Evolutionary conservation across 192 early-diverging fungal species (phyloP).

Genomic region (Physocladia obscura): DNA sequence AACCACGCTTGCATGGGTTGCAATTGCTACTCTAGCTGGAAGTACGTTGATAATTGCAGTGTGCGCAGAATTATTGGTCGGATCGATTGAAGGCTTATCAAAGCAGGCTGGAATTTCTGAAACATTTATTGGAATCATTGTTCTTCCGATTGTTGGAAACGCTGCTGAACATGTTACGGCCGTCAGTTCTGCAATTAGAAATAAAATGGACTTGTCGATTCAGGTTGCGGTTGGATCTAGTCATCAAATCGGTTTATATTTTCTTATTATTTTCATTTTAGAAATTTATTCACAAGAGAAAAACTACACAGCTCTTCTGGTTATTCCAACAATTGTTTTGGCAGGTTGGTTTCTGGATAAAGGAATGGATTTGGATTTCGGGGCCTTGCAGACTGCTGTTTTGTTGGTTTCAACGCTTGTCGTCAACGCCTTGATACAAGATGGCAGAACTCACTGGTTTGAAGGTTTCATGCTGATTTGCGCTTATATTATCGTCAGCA

Average conservation of each 20-base stretch:
- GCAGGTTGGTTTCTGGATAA: constrained; percentile 81
- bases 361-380: constrained; percentile 82
- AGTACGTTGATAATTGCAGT: constrained; percentile 72
- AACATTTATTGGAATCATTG: constrained; percentile 89
- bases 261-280: constrained; percentile 35
- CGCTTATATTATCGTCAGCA: constrained; percentile 79
- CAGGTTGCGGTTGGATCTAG: constrained; percentile 85
- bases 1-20: constrained; percentile 60
- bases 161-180: constrained; percentile 88
- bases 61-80: constrained; percentile 83
- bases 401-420: constrained; percentile 66
- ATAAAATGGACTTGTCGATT: constrained; percentile 92
- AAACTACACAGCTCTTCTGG: constrained; percentile 24
- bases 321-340: constrained; percentile 59
- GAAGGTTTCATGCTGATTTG: constrained; percentile 82
- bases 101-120: constrained; percentile 66
- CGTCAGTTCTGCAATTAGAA: constrained; percentile 72
- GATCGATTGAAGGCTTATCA: constrained; percentile 75
- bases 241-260: constrained; percentile 81
- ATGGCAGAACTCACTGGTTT: constrained; percentile 90
- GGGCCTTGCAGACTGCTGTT: constrained; percentile 76
- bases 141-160: constrained; percentile 90
- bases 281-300: neutral
- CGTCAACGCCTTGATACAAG: constrained; percentile 54
- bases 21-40: constrained; percentile 58